Percentiles rank a stretch among this genome's conserved stretches.
These are phyloP conservation scores for Heracleum sosnowskyi DNA, from an alignment of 129 eudicot species.

Conservation along the genomic window DNA sequence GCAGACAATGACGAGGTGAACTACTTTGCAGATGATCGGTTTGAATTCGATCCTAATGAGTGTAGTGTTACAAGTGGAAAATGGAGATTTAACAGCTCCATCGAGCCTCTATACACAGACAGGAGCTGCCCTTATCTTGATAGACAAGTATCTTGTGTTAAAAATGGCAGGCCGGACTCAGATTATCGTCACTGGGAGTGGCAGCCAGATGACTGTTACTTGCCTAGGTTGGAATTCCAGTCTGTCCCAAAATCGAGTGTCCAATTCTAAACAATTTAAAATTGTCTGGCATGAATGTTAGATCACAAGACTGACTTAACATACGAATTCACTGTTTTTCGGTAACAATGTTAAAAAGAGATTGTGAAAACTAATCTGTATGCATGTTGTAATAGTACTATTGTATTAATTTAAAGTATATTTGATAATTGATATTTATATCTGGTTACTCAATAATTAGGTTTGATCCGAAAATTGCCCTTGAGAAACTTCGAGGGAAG, in stretches of 20 bases:
- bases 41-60: slow-evolving; percentile 72
- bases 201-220: slow-evolving; percentile 87
- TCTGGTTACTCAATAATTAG: slow-evolving; percentile 23
- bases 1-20: slow-evolving; percentile 20
- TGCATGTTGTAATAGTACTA: background rate
- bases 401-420: background rate
- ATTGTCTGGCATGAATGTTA: background rate
- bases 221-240: slow-evolving; percentile 56
- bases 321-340: background rate
- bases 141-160: slow-evolving; percentile 71
- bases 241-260: background rate
- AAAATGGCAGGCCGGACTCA: slow-evolving; percentile 68
- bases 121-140: slow-evolving; percentile 72
- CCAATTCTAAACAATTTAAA: background rate
- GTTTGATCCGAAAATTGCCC: slow-evolving; percentile 60
- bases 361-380: background rate
- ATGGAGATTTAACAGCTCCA: slow-evolving; percentile 74
- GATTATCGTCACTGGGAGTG: slow-evolving; percentile 79
- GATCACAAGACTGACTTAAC: background rate
- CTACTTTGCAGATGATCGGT: slow-evolving; percentile 51
- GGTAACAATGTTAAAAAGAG: background rate
- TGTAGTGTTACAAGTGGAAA: slow-evolving; percentile 61
- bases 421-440: background rate
- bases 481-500: slow-evolving; percentile 68
- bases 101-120: slow-evolving; percentile 75